A percentile compares a stretch with the other conserved stretches of the same genome.
These are phyloP conservation scores for Pichia deserticola DNA, from an alignment of 805 yeast species.

Conservation along the genomic window DNA sequence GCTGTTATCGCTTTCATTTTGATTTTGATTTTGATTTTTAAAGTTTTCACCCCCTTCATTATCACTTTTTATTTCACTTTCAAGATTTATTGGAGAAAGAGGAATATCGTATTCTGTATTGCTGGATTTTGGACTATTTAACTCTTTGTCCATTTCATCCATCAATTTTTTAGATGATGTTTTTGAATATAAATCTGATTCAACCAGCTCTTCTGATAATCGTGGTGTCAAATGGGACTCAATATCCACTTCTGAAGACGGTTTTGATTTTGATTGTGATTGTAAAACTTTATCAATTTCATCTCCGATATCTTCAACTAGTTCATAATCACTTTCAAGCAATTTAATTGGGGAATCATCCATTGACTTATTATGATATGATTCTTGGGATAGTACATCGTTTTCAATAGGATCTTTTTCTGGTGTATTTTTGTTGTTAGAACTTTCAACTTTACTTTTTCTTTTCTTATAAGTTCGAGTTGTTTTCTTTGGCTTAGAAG, in stretches of 20 bases:
- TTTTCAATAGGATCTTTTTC: not conserved
- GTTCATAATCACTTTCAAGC: not conserved
- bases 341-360: conserved; percentile 4
- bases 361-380: not conserved
- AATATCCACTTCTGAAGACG: not conserved
- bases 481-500: too few relatives aligned
- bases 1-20: too few relatives aligned
- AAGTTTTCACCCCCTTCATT: not conserved
- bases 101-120: not conserved
- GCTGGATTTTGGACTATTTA: not conserved
- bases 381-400: conserved; percentile 5
- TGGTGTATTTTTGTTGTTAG: not conserved
- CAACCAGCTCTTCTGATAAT: too few relatives aligned
- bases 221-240: too few relatives aligned
- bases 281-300: not conserved
- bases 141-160: not conserved
- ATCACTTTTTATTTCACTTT: not conserved
- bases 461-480: too few relatives aligned
- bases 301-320: not conserved
- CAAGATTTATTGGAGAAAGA: not conserved
- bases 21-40: not conserved
- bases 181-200: not conserved
- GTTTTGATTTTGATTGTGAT: not conserved
- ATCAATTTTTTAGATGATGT: not conserved
- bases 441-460: not conserved